phyloP scores from a whole-genome alignment of 2,329 filamentous ascomycete species.

The Microascus cirrosus region DNA sequence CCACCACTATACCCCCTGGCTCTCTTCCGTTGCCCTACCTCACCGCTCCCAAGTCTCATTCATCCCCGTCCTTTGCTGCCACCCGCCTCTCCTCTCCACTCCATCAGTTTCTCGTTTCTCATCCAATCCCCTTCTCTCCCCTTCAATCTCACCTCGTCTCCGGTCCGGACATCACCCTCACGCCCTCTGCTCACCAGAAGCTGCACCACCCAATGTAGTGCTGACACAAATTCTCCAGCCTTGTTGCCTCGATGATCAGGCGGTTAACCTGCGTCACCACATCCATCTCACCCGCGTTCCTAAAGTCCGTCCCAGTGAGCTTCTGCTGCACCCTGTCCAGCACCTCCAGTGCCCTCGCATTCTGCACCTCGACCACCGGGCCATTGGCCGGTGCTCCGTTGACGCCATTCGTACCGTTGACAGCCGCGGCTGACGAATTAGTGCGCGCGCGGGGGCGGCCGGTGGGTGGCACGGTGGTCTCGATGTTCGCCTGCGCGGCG shows the following conservation, averaged over 20 bases:
- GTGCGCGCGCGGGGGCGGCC: conserved; percentile 45
- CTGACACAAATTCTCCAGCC: conserved; percentile 93
- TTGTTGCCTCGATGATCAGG: conserved; percentile 88
- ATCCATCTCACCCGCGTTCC: conserved; percentile 70
- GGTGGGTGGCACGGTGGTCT: conserved; percentile 30
- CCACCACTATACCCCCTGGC: too few relatives aligned
- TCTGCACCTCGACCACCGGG: conserved; percentile 63
- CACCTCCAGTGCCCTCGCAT: conserved; percentile 84
- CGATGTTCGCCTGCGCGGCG: conserved; percentile 24
- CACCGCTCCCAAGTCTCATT: too few relatives aligned
- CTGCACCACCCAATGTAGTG: conserved; percentile 99
- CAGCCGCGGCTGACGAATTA: conserved; percentile 37
- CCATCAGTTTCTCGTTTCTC: background rate
- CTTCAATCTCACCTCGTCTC: background rate
- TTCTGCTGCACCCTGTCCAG: conserved; percentile 90
- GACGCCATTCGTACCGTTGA: conserved; percentile 18
- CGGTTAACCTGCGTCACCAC: conserved; percentile 88
- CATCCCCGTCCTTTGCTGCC: too few relatives aligned
- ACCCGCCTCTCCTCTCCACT: background rate
- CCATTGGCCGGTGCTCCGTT: conserved; percentile 20
- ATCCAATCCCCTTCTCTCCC: background rate
- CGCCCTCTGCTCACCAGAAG: conserved; percentile 59
- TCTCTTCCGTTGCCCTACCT: too few relatives aligned
- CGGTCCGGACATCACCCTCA: conserved; percentile 8
- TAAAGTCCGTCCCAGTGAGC: conserved; percentile 87